A percentile compares a stretch with the other conserved stretches of the same genome.
Conservation (phyloP, 176 grass and related monocot species). For the Eleusine coracana region DNA sequence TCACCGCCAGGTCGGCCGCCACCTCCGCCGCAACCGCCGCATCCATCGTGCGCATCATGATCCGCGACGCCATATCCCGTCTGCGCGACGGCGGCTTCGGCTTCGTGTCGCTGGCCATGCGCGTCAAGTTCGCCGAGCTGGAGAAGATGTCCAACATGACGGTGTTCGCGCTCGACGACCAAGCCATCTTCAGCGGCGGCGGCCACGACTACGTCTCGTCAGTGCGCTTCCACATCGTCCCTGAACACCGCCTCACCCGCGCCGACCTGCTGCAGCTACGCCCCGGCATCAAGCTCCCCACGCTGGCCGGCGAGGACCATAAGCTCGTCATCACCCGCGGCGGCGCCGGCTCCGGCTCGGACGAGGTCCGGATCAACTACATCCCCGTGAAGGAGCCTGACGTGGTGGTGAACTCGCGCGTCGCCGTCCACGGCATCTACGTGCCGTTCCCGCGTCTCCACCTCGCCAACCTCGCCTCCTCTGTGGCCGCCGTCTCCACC, state of each 20-base stretch:
- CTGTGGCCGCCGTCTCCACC: slow-evolving; percentile 41
- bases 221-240: slow-evolving; percentile 71
- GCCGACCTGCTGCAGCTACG: slow-evolving; percentile 53
- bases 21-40: slow-evolving; percentile 25
- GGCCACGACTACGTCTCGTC: slow-evolving; percentile 66
- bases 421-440: slow-evolving; percentile 62
- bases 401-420: slow-evolving; percentile 69
- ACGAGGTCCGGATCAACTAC: slow-evolving; percentile 72
- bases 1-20: slow-evolving; percentile 22
- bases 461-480: slow-evolving; percentile 51
- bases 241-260: slow-evolving; percentile 54
- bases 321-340: slow-evolving; percentile 61
- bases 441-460: slow-evolving; percentile 66
- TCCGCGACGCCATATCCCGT: slow-evolving; percentile 69
- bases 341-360: slow-evolving; percentile 2
- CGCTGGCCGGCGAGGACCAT: slow-evolving; percentile 56
- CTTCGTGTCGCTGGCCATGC: slow-evolving; percentile 72
- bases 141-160: slow-evolving; percentile 61
- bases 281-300: slow-evolving; percentile 59
- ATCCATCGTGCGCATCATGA: slow-evolving; percentile 58
- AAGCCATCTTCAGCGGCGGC: slow-evolving; percentile 63
- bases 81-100: slow-evolving; percentile 59
- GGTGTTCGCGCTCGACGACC: slow-evolving; percentile 76
- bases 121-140: slow-evolving; percentile 72
- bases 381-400: slow-evolving; percentile 68